Evolutionary conservation across 2,329 filamentous ascomycete species (phyloP), one percentile per base, ranked within the genome.

Genomic region (Pochonia chlamydosporia): DNA sequence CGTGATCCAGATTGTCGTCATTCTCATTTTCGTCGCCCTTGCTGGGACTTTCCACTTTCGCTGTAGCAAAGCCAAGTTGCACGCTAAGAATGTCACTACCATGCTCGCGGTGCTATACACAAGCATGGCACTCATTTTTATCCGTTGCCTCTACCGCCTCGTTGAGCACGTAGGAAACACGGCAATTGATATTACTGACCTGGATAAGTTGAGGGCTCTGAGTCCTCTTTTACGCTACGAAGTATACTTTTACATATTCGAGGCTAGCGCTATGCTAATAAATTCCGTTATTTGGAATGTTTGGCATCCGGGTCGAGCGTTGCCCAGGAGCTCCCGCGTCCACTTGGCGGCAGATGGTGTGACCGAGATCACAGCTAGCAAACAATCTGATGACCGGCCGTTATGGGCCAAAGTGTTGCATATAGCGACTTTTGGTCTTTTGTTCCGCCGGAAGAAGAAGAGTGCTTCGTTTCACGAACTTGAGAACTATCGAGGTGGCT

Each of bases 221-320:
- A 59, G 9, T 55, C 69, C 73, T 0, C 61, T 76, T 14, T 46
- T 79, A 8, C 66, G 73, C 10, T 74, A 78, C 50, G 76, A 81
- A 59, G 75, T 68, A 67, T 79, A 71, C 56, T 81, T 80, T 52
- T 78, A 73, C 56, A 64, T 79, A 33, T 79, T 80, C 49, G 76
- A 81, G 61, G 71, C 69, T 0, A 54, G 56, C 0, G 57, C 77
- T 23, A 80, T 80, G 77, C 55, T 78, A 1, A 31, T 57, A 33
- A 79, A 80, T 54, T 66, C 66, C 5, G 57, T 67, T 16, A 52
- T 80, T 46, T 64, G 75, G 59, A 80, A 78, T 49, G 36, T 66
- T 2, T 62, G 69, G n/a, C 71, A 79, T 51, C 75, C 76, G 14
- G 66, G 75, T 21, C 62, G 63, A 20, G 76, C 63, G 52, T 56